Conservation (phyloP, 1,139 yeast genomes). For the Debaryomyces singareniensis region DNA sequence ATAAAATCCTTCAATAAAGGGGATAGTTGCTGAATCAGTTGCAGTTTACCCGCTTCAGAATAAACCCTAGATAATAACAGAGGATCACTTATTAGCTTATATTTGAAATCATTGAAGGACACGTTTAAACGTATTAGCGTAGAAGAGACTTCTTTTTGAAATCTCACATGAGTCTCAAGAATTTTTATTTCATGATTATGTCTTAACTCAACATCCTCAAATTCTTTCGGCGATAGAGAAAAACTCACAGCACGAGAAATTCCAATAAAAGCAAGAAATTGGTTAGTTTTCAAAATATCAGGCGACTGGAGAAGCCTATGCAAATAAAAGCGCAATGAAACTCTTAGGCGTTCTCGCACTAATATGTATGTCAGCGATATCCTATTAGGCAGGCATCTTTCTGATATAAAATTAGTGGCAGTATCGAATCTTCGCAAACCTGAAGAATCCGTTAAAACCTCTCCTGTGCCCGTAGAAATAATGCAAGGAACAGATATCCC, state of each 20-base stretch:
- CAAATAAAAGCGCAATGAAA: conserved; percentile 71
- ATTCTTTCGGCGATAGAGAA: conserved; percentile 32
- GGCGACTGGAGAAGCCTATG: conserved; percentile 45
- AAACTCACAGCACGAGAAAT: conserved; percentile 22
- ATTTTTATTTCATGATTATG: conserved; percentile 55
- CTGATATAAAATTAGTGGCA: neutral
- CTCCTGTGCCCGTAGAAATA: neutral
- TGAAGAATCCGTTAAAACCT: conserved; percentile 2
- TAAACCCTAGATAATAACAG: conserved; percentile 46
- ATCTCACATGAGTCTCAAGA: conserved; percentile 60
- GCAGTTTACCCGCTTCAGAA: conserved; percentile 53
- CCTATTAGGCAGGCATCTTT: too few relatives aligned
- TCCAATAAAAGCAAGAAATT: conserved; percentile 46
- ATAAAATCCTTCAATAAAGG: conserved; percentile 63
- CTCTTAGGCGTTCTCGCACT: conserved; percentile 58
- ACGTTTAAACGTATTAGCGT: conserved; percentile 37
- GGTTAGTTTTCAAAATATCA: conserved; percentile 45
- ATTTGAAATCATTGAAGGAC: conserved; percentile 51
- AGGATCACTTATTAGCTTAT: conserved; percentile 44
- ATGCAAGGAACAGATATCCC: conserved; percentile 11
- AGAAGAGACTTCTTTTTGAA: conserved; percentile 59
- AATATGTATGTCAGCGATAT: conserved; percentile 7
- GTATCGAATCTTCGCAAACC: neutral
- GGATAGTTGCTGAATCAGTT: conserved; percentile 54
- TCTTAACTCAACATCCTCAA: conserved; percentile 51